Conservation (phyloP, 2,329 filamentous ascomycete genomes). For the Monosporascus sp. region DNA sequence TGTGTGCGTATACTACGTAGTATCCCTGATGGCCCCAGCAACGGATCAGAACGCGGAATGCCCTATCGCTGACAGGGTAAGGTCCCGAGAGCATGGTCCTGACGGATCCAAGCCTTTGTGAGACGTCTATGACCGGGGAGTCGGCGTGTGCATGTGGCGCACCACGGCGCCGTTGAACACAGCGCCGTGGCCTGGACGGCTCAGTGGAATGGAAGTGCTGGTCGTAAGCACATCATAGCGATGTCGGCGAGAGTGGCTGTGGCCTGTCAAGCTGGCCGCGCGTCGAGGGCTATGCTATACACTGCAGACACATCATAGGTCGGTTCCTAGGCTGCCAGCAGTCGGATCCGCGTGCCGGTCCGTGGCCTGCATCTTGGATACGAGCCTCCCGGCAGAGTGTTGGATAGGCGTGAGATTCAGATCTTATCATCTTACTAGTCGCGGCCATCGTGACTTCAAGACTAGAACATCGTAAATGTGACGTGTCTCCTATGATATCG, state of each 20-base stretch:
- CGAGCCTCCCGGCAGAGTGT: too few relatives aligned
- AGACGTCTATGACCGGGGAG: background rate
- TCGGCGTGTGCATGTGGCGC: background rate
- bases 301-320: background rate
- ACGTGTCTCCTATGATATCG: background rate
- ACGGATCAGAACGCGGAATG: background rate
- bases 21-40: background rate
- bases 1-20: background rate
- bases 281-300: background rate
- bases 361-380: too few relatives aligned
- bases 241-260: too few relatives aligned
- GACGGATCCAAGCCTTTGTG: background rate
- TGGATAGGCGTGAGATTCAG: too few relatives aligned
- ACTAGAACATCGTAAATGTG: background rate
- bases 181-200: too few relatives aligned
- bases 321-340: background rate
- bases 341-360: background rate
- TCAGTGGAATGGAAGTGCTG: too few relatives aligned
- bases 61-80: background rate
- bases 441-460: too few relatives aligned
- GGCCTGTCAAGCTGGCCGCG: too few relatives aligned
- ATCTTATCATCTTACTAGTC: too few relatives aligned
- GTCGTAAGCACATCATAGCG: too few relatives aligned
- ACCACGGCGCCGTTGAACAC: too few relatives aligned
- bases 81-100: background rate